These are phyloP conservation scores for Poronia punctata DNA, from an alignment of 495 filamentous ascomycete genomes.

Conservation along the genomic window DNA sequence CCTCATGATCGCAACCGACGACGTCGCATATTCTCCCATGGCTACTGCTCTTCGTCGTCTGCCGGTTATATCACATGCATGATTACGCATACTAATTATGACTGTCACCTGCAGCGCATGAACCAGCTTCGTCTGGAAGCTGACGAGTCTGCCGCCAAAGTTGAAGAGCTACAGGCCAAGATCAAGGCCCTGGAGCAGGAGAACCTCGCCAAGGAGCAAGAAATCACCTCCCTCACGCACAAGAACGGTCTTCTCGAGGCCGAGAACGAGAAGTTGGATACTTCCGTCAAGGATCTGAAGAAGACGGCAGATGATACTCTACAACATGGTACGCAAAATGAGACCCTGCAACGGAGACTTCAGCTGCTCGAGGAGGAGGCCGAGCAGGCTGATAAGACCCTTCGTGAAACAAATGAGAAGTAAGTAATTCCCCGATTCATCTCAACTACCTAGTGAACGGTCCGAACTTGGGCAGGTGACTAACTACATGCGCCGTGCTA, in stretches of 20 bases:
- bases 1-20: too few relatives aligned
- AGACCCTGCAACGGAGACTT: slow-evolving; percentile 80
- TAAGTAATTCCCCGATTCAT: slow-evolving; percentile 40
- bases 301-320: slow-evolving; percentile 63
- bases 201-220: slow-evolving; percentile 92
- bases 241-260: slow-evolving; percentile 80
- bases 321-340: slow-evolving; percentile 74
- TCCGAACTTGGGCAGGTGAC: slow-evolving; percentile 11
- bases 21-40: too few relatives aligned
- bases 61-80: background rate
- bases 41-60: slow-evolving; percentile 3
- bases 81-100: slow-evolving; percentile 12
- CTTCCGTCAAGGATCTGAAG: slow-evolving; percentile 69
- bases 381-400: slow-evolving; percentile 86
- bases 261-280: slow-evolving; percentile 87
- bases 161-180: slow-evolving; percentile 77
- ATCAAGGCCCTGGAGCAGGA: slow-evolving; percentile 91
- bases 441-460: background rate
- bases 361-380: slow-evolving; percentile 97
- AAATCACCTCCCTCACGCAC: slow-evolving; percentile 90
- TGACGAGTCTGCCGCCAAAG: slow-evolving; percentile 68
- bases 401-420: slow-evolving; percentile 98
- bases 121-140: slow-evolving; percentile 85
- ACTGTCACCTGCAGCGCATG: slow-evolving; percentile 62
- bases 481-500: slow-evolving; percentile 18